A percentile compares a stretch with the other conserved stretches of the same genome.
These are phyloP conservation scores for Dothidotthia symphoricarpi DNA, from an alignment of 2,329 filamentous ascomycete genomes.

Conservation along the genomic window DNA sequence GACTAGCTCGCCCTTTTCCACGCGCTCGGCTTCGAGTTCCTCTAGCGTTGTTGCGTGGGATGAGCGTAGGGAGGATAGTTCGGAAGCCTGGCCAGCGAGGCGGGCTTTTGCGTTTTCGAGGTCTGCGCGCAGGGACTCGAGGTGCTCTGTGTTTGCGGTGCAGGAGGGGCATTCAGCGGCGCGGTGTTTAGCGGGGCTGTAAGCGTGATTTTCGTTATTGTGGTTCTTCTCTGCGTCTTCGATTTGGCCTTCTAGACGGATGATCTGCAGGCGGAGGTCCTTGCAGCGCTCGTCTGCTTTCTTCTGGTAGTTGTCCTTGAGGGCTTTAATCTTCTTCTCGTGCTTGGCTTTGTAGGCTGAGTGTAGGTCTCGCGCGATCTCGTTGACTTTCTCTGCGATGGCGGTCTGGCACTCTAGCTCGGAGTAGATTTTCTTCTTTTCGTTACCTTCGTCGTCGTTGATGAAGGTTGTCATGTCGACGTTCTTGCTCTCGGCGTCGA, in stretches of 20 bases:
- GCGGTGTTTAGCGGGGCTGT: slow-evolving; percentile 31
- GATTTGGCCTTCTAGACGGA: slow-evolving; percentile 69
- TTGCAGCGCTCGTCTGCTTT: slow-evolving; percentile 86
- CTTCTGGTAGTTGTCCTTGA: slow-evolving; percentile 78
- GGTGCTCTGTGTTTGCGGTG: slow-evolving; percentile 36
- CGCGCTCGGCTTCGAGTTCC: slow-evolving; percentile 69
- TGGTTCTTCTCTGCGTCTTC: slow-evolving; percentile 66
- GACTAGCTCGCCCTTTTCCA: slow-evolving; percentile 82
- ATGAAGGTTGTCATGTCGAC: slow-evolving; percentile 64
- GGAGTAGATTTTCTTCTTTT: slow-evolving; percentile 39
- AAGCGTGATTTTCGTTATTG: slow-evolving; percentile 64
- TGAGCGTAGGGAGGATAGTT: slow-evolving; percentile 66
- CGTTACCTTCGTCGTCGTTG: slow-evolving; percentile 37
- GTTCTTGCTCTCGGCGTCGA: slow-evolving; percentile 63
- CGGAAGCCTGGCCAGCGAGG: slow-evolving; percentile 70
- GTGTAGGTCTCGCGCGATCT: slow-evolving; percentile 74
- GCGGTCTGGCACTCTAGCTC: slow-evolving; percentile 57
- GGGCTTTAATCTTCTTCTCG: slow-evolving; percentile 87
- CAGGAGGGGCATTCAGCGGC: slow-evolving; percentile 14
- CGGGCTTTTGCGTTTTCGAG: slow-evolving; percentile 70
- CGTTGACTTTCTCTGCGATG: slow-evolving; percentile 86
- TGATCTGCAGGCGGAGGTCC: slow-evolving; percentile 71
- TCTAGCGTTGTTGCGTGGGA: slow-evolving; percentile 66
- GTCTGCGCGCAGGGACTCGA: slow-evolving; percentile 65
- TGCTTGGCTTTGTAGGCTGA: slow-evolving; percentile 95